Conservation (phyloP, 78 protist genomes). For the Dictyostelium intermedium region DNA sequence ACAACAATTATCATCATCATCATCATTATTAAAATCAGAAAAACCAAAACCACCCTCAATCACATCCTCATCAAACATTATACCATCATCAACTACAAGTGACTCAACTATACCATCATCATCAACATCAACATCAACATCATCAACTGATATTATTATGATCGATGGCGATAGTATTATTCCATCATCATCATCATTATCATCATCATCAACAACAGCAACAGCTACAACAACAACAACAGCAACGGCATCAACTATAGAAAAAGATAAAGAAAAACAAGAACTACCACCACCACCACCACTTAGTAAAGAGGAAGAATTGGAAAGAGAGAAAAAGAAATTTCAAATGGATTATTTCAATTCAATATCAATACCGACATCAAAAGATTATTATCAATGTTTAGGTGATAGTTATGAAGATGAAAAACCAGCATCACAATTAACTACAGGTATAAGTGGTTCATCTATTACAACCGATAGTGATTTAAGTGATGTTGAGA, state of each 20-base stretch:
- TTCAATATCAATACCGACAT: constrained; percentile 11
- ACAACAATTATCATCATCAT: no score
- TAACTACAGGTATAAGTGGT: neutral
- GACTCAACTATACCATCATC: neutral
- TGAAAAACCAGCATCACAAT: neutral
- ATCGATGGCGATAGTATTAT: neutral
- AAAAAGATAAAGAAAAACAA: neutral
- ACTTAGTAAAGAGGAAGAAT: neutral
- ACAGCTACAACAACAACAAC: neutral
- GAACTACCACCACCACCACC: neutral
- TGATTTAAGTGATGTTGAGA: neutral
- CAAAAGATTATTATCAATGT: constrained; percentile 5
- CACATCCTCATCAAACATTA: neutral
- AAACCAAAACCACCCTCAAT: neutral
- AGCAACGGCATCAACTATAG: neutral
- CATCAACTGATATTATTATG: neutral
- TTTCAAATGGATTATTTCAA: neutral
- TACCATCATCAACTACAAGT: neutral
- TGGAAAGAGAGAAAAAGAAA: constrained; percentile 5
- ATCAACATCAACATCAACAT: neutral
- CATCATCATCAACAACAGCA: neutral
- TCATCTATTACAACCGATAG: neutral
- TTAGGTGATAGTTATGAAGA: neutral
- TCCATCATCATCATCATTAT: neutral
- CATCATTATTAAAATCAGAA: neutral